Evolutionary conservation across 1,284 basidiomycete species (phyloP).

Genomic region (Polyporus tsugae): DNA sequence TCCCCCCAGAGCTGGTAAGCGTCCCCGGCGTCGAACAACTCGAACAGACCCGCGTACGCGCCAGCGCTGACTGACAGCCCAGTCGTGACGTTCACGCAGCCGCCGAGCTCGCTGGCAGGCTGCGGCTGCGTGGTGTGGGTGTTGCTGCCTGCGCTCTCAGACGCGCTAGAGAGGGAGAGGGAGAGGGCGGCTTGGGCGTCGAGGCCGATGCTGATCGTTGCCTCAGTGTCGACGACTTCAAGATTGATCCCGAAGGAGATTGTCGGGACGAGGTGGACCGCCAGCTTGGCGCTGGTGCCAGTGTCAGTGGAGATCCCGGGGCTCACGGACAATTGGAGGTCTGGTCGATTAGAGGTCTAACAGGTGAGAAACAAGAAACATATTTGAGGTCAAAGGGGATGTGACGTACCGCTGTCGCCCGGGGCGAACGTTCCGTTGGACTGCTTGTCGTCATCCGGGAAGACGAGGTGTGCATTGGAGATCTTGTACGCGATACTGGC

Average conservation of each 20-base stretch:
- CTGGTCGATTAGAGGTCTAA: background rate
- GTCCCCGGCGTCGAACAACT: background rate
- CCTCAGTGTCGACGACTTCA: conserved; percentile 38
- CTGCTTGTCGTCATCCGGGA: conserved; percentile 41
- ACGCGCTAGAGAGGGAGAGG: conserved; percentile 28
- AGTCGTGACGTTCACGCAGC: conserved; percentile 6
- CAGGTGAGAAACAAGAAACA: background rate
- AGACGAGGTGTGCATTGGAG: conserved; percentile 48
- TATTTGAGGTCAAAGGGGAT: background rate
- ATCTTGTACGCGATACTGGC: conserved; percentile 46
- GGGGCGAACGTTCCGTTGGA: conserved; percentile 31
- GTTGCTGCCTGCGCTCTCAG: conserved; percentile 9
- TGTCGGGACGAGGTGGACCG: conserved; percentile 26
- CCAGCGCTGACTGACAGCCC: background rate
- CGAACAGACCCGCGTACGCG: conserved; percentile 5
- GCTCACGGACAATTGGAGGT: conserved; percentile 19
- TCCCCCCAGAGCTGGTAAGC: background rate
- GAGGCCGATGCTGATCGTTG: conserved; percentile 50
- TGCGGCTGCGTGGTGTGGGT: background rate
- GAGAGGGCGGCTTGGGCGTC: conserved; percentile 50
- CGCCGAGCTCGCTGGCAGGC: conserved; percentile 5
- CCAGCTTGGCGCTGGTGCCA: conserved; percentile 55
- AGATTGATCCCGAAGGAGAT: conserved; percentile 48
- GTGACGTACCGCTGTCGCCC: conserved; percentile 47
- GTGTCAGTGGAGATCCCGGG: conserved; percentile 48